Evolutionary conservation across 2,329 filamentous ascomycete genomes (phyloP).

Genomic region (Aureobasidium sp.): DNA sequence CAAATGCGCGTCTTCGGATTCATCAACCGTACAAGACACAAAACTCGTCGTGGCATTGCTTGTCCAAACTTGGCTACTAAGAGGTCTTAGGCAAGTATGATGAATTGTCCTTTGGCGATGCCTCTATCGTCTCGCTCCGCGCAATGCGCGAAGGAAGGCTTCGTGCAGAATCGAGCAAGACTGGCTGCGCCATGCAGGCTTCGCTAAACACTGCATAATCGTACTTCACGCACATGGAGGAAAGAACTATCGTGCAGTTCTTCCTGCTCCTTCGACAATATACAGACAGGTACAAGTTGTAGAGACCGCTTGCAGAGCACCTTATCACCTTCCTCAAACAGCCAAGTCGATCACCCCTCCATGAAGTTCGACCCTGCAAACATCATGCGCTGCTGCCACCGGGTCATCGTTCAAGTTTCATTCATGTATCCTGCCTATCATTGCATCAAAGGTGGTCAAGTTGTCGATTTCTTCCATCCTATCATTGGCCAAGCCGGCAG

Average conservation of each 20-base stretch:
- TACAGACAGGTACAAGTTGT: background rate
- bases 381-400: conserved; percentile 1
- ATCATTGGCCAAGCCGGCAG: background rate
- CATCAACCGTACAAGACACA: background rate
- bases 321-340: background rate
- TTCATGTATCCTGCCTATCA: background rate
- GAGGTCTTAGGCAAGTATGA: background rate
- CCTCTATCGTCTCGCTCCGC: background rate
- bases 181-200: background rate
- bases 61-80: background rate
- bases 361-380: background rate
- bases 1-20: background rate
- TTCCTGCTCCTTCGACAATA: background rate
- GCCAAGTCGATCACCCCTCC: background rate
- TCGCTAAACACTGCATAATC: background rate
- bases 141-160: background rate
- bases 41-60: conserved; percentile 3
- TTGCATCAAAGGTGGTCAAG: background rate
- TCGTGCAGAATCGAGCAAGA: background rate
- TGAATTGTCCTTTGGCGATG: background rate
- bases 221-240: no score
- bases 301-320: background rate
- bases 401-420: background rate
- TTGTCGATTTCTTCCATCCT: background rate
- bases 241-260: background rate